These are phyloP conservation scores for Cryptococcus hybrid DNA, from an alignment of 1,284 basidiomycete genomes.

Conservation along the genomic window DNA sequence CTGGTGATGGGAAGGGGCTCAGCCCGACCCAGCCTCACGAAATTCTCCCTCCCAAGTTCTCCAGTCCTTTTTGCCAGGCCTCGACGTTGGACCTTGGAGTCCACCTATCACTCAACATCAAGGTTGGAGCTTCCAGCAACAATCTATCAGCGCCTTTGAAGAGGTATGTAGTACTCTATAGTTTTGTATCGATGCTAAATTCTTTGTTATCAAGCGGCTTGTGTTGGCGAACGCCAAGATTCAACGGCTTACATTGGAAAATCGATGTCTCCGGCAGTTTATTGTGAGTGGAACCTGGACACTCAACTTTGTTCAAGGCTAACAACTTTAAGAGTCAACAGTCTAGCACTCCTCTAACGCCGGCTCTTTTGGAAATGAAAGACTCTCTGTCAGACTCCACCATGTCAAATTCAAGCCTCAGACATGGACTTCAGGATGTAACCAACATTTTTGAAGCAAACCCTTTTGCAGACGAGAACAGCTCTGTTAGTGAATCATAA, in stretches of 20 bases:
- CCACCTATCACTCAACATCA: constrained; percentile 13
- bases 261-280: constrained; percentile 21
- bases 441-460: background rate
- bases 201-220: constrained; percentile 13
- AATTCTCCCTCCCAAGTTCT: background rate
- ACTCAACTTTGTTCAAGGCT: too few species aligned
- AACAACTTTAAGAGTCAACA: too few species aligned
- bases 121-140: background rate
- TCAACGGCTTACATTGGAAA: constrained; percentile 28
- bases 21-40: background rate
- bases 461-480: background rate
- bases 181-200: background rate
- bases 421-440: too few species aligned
- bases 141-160: constrained; percentile 9
- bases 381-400: background rate
- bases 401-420: background rate
- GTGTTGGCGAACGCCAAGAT: constrained; percentile 21
- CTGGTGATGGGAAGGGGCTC: too few species aligned
- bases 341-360: too few species aligned
- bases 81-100: constrained; percentile 24
- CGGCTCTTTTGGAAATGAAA: background rate
- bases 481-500: background rate
- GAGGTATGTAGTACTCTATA: constrained; percentile 13
- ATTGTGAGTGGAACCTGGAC: constrained; percentile 3
- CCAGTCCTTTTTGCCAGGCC: constrained; percentile 20